A percentile compares a stretch with the other conserved stretches of the same genome.
phyloP scores from a whole-genome alignment of 257 asterid species.

The Marsdenia floribunda region DNA sequence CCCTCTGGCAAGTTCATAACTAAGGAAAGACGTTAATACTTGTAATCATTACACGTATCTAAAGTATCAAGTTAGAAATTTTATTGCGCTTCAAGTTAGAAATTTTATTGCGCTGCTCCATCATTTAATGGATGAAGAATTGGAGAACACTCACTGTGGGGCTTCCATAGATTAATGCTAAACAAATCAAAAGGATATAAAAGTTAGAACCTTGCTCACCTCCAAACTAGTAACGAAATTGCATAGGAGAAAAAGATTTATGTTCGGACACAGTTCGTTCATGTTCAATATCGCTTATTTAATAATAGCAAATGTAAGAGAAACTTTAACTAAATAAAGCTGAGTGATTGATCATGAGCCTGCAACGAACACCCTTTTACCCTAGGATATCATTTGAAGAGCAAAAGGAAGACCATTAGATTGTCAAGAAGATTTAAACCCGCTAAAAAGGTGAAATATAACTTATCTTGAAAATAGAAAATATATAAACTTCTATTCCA shows the following conservation, averaged over 20 bases:
- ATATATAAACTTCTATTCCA: background rate
- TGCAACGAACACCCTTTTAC: background rate
- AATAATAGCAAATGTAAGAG: background rate
- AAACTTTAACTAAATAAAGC: slow-evolving; percentile 1
- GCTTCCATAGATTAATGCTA: background rate
- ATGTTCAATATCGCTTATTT: background rate
- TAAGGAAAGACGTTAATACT: background rate
- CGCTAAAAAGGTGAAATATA: background rate
- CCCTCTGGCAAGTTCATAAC: background rate
- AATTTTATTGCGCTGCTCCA: background rate
- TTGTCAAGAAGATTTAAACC: background rate
- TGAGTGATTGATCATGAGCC: background rate
- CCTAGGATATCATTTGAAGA: background rate
- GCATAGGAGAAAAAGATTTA: background rate
- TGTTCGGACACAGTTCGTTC: background rate
- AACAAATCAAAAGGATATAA: background rate
- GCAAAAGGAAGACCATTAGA: background rate
- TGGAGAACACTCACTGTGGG: background rate
- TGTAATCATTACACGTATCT: background rate
- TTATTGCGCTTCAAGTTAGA: background rate
- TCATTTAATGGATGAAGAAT: background rate
- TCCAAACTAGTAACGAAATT: background rate
- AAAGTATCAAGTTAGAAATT: background rate
- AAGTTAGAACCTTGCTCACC: background rate
- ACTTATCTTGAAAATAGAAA: background rate